phyloP scores from a whole-genome alignment of 805 yeast genomes.

The Candida boleticola region DNA sequence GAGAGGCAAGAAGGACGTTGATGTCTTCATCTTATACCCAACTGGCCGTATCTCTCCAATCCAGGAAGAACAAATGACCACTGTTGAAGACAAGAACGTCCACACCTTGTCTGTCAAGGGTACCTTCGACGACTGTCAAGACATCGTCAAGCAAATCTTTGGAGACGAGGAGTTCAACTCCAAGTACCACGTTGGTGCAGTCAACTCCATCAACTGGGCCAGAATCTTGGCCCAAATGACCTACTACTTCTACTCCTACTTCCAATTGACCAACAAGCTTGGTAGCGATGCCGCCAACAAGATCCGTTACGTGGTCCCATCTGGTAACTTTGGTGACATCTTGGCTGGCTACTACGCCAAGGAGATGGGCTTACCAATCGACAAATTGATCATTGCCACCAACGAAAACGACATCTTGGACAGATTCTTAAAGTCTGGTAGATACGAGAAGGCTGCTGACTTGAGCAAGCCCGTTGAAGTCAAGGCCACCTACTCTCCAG shows the following conservation, averaged over 20 bases:
- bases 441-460: constrained; percentile 67
- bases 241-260: constrained; percentile 90
- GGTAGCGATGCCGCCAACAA: constrained; percentile 32
- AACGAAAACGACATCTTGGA: constrained; percentile 93
- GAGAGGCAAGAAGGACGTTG: constrained; percentile 95
- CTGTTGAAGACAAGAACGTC: constrained; percentile 87
- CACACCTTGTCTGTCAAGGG: constrained; percentile 95
- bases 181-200: constrained; percentile 94
- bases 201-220: constrained; percentile 98
- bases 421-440: constrained; percentile 85
- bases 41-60: constrained; percentile 96
- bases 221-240: constrained; percentile 97
- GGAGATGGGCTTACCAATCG: constrained; percentile 92
- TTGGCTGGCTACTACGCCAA: constrained; percentile 95
- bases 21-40: constrained; percentile 94
- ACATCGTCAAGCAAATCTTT: constrained; percentile 88
- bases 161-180: constrained; percentile 86
- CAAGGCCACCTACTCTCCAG: constrained; percentile 91
- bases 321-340: constrained; percentile 98
- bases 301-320: constrained; percentile 89
- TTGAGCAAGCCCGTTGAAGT: constrained; percentile 50
- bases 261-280: constrained; percentile 53
- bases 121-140: constrained; percentile 98
- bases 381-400: constrained; percentile 87
- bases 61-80: constrained; percentile 98